These are phyloP conservation scores for Hemerocallis citrina DNA, from an alignment of 106 monocot genomes.

Conservation along the genomic window DNA sequence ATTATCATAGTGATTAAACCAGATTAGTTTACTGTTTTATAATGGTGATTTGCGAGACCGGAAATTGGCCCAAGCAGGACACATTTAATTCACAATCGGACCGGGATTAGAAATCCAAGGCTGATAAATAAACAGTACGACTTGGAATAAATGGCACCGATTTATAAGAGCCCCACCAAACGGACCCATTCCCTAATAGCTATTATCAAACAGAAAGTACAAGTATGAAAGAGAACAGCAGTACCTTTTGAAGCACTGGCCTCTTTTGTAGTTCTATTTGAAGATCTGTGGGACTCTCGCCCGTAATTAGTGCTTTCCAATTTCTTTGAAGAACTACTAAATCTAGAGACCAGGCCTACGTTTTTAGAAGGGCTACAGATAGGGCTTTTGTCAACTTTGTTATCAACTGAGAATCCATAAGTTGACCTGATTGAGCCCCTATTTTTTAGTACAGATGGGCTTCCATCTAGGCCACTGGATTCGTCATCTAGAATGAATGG, in stretches of 20 bases:
- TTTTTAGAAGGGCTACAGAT: conserved; percentile 23
- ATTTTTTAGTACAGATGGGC: conserved; percentile 6
- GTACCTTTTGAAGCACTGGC: conserved; percentile 11
- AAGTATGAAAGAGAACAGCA: not conserved
- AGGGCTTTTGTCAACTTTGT: conserved; percentile 30
- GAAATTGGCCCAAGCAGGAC: no score
- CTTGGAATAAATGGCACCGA: no score
- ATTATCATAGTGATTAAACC: no score
- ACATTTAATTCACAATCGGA: no score
- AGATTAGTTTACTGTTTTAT: no score
- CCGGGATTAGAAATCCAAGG: no score
- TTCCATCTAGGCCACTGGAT: conserved; percentile 26
- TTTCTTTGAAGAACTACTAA: conserved; percentile 22
- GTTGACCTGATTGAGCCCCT: conserved; percentile 26
- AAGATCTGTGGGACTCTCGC: conserved; percentile 14
- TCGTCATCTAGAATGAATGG: conserved; percentile 74
- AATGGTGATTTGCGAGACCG: no score
- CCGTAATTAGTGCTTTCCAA: conserved; percentile 14
- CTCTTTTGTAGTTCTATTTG: conserved; percentile 25
- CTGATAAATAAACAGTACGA: no score
- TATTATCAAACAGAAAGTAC: not conserved
- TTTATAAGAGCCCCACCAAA: no score
- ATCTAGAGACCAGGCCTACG: conserved; percentile 25
- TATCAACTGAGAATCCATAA: conserved; percentile 47
- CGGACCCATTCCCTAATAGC: no score